phyloP scores from a whole-genome alignment of 2,329 filamentous ascomycete genomes.

The Penicillium sp. region DNA sequence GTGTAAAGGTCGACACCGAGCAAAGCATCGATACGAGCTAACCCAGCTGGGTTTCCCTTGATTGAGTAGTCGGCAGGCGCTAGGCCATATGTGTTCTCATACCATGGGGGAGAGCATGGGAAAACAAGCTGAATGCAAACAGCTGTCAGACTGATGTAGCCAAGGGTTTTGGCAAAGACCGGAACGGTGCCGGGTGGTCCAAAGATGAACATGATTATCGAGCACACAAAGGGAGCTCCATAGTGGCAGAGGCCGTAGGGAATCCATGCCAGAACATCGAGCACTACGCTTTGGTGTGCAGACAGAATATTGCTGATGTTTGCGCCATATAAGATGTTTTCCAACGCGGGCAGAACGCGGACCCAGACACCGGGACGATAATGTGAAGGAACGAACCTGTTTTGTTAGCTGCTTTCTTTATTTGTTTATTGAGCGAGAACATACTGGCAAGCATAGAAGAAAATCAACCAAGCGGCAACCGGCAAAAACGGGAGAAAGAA shows the following conservation, averaged over 20 bases:
- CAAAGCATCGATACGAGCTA: constrained; percentile 84
- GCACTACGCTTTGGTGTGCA: constrained; percentile 74
- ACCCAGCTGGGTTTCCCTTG: constrained; percentile 79
- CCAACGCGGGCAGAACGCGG: constrained; percentile 84
- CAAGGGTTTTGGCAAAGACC: constrained; percentile 80
- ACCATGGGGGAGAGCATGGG: constrained; percentile 94
- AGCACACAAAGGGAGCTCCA: constrained; percentile 75
- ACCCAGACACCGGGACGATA: constrained; percentile 94
- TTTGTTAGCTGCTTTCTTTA: background rate
- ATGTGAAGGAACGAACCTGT: constrained; percentile 80
- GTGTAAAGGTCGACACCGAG: constrained; percentile 91
- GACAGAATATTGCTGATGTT: constrained; percentile 95
- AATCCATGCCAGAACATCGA: constrained; percentile 88
- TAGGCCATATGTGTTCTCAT: constrained; percentile 87
- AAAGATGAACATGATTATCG: constrained; percentile 78
- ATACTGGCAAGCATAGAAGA: constrained; percentile 92
- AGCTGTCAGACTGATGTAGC: constrained; percentile 85
- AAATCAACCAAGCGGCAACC: constrained; percentile 80
- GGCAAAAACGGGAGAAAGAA: constrained; percentile 86
- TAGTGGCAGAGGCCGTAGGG: constrained; percentile 92
- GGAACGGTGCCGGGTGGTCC: constrained; percentile 80
- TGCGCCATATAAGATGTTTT: constrained; percentile 94
- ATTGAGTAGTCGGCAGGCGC: constrained; percentile 92
- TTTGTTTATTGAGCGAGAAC: constrained; percentile 35
- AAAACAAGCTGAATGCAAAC: constrained; percentile 86